Percentiles rank a stretch among this genome's conserved stretches.
Evolutionary conservation across 2,329 filamentous ascomycete genomes (phyloP).

Genomic region (Alternaria ventricosa): DNA sequence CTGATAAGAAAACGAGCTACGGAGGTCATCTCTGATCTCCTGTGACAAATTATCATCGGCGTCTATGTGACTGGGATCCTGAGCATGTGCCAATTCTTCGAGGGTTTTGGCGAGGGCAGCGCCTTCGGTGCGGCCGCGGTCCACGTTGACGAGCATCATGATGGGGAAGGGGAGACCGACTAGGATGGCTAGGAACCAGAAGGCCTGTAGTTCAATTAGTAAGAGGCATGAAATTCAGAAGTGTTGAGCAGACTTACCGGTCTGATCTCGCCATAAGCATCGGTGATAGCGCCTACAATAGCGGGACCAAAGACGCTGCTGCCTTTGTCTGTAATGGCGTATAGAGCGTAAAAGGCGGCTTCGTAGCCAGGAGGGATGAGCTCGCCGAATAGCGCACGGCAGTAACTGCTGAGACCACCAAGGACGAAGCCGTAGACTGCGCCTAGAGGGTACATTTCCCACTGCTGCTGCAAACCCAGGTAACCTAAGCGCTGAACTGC

Average conservation of each 20-base stretch:
- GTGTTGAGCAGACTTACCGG: constrained; percentile 42
- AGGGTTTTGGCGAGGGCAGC: constrained; percentile 50
- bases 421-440: constrained; percentile 92
- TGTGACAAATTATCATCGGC: constrained; percentile 17
- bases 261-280: constrained; percentile 62
- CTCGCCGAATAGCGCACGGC: constrained; percentile 89
- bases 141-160: constrained; percentile 84
- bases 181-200: constrained; percentile 88
- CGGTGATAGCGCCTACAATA: constrained; percentile 91
- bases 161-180: constrained; percentile 84
- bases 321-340: constrained; percentile 97
- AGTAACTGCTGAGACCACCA: constrained; percentile 91
- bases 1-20: constrained; percentile 25
- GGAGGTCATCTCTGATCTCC: constrained; percentile 18
- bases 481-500: constrained; percentile 76
- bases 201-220: constrained; percentile 60
- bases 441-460: constrained; percentile 95
- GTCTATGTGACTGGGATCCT: constrained; percentile 10
- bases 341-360: constrained; percentile 94
- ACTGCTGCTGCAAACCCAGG: constrained; percentile 86
- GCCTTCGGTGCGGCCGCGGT: constrained; percentile 58
- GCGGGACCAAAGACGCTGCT: constrained; percentile 92
- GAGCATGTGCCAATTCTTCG: constrained; percentile 25
- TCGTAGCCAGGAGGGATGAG: constrained; percentile 93
- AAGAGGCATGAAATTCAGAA: not conserved